These are phyloP conservation scores for Colletotrichum euphorbiae DNA, from an alignment of 2,329 filamentous ascomycete genomes.

Conservation along the genomic window DNA sequence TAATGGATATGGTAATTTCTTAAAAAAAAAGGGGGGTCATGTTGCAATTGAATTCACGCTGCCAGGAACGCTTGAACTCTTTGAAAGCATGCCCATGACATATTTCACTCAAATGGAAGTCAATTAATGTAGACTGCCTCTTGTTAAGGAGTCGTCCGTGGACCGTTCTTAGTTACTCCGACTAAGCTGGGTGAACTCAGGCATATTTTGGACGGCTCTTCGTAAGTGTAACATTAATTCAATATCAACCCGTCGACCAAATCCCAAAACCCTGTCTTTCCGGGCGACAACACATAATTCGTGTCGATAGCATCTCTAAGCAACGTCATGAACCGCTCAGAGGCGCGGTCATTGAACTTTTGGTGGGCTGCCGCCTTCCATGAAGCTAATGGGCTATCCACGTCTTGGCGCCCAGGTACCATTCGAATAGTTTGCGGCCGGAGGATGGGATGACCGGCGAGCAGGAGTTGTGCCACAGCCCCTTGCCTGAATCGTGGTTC, in stretches of 20 bases:
- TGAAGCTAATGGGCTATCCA: slow-evolving; percentile 34
- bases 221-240: background rate
- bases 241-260: background rate
- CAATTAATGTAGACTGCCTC: too few relatives aligned
- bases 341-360: slow-evolving; percentile 53
- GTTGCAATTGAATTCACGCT: too few relatives aligned
- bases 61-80: too few relatives aligned
- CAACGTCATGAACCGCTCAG: slow-evolving; percentile 53
- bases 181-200: too few relatives aligned
- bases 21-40: too few relatives aligned
- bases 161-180: too few relatives aligned
- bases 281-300: slow-evolving; percentile 52
- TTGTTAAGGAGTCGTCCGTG: too few relatives aligned
- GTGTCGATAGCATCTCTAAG: slow-evolving; percentile 54
- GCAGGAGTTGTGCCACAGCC: background rate
- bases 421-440: background rate
- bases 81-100: too few relatives aligned
- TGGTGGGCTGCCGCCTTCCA: slow-evolving; percentile 52
- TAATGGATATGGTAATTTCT: too few relatives aligned
- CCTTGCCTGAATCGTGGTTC: background rate
- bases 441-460: background rate
- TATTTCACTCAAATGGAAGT: too few relatives aligned
- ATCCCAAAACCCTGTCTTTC: slow-evolving; percentile 54
- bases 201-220: too few relatives aligned
- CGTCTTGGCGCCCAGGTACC: slow-evolving; percentile 8